phyloP scores from a whole-genome alignment of 2,329 filamentous ascomycete species.

The Sarocladium brachiariae region DNA sequence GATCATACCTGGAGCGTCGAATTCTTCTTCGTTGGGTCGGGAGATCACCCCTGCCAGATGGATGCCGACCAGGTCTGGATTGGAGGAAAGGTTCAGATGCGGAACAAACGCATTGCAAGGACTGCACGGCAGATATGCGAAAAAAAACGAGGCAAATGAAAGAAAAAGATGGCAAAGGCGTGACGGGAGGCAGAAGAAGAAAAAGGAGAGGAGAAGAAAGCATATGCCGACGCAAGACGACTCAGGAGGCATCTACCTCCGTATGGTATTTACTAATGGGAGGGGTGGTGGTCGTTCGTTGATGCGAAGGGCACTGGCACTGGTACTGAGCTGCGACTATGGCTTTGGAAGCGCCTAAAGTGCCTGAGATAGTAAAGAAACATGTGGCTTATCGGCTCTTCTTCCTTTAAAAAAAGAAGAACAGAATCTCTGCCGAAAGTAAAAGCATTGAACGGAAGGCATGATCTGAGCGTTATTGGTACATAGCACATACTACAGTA shows the following conservation, averaged over 20 bases:
- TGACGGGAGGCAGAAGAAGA: not conserved
- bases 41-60: slow-evolving; percentile 1
- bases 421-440: not conserved
- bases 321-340: no score
- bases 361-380: no score
- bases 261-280: no score
- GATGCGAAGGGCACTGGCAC: no score
- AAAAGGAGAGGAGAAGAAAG: no score
- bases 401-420: not conserved
- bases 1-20: slow-evolving; percentile 6
- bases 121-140: not conserved
- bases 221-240: no score
- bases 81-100: slow-evolving; percentile 1
- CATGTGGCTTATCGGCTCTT: slow-evolving; percentile 1
- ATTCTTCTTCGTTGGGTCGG: not conserved
- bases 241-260: no score
- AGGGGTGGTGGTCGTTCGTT: no score
- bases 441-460: not conserved
- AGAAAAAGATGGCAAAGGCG: not conserved
- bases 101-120: not conserved
- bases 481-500: no score
- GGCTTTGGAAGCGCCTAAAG: no score
- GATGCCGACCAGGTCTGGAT: slow-evolving; percentile 1
- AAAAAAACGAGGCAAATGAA: not conserved
- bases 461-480: not conserved